These are phyloP conservation scores for Tetracladium maxilliforme DNA, from an alignment of 2,329 filamentous ascomycete species.

Conservation along the genomic window DNA sequence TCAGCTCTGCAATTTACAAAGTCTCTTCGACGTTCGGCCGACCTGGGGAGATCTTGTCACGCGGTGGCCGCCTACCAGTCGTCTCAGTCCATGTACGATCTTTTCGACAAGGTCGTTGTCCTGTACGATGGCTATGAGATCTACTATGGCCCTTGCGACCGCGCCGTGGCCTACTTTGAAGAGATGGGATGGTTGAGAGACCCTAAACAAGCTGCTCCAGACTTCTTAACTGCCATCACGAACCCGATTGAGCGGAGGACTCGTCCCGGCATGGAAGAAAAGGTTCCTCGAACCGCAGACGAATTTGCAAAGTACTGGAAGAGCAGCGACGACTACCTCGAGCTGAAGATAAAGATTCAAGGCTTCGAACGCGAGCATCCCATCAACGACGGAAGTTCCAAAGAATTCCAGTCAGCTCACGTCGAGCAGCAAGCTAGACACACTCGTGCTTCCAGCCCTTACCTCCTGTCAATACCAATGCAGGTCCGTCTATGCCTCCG, in stretches of 20 bases:
- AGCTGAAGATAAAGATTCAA: constrained; percentile 28
- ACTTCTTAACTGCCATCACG: constrained; percentile 68
- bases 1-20: constrained; percentile 63
- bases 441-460: constrained; percentile 59
- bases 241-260: constrained; percentile 43
- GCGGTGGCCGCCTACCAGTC: constrained; percentile 63
- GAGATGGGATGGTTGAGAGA: constrained; percentile 56
- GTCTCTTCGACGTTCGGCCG: constrained; percentile 47
- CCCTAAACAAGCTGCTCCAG: constrained; percentile 36
- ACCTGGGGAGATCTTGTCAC: constrained; percentile 47
- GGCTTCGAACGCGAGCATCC: constrained; percentile 31
- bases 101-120: constrained; percentile 56
- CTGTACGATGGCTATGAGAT: constrained; percentile 57
- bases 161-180: constrained; percentile 56
- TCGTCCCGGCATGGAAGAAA: constrained; percentile 38
- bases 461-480: constrained; percentile 60
- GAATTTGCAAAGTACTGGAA: constrained; percentile 39
- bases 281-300: constrained; percentile 36
- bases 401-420: constrained; percentile 21
- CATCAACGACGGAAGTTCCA: constrained; percentile 14
- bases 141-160: constrained; percentile 52
- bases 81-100: constrained; percentile 51
- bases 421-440: constrained; percentile 25
- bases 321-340: constrained; percentile 25
- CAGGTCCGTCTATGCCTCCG: constrained; percentile 67